Base-by-base conservation (phyloP, 306 rosid species). In the Cercis canadensis region DNA sequence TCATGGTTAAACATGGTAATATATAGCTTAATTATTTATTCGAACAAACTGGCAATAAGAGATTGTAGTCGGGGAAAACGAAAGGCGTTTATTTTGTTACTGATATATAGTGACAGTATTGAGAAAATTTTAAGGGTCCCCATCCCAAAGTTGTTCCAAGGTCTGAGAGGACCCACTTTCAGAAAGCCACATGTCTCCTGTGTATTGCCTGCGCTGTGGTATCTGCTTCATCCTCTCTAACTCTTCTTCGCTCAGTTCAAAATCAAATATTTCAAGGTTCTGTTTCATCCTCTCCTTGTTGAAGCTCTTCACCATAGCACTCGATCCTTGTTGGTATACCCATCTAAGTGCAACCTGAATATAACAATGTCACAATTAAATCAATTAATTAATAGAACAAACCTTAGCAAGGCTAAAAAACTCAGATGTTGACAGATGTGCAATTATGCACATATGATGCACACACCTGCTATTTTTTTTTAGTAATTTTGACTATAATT, bases 221-320 rank as follows among this genome's bases (percentile, higher is more conserved):
- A 88, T 53, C 45, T 81, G 81, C 52, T 57, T 75, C 18, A 84
- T 88, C 75, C 64, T 81, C 67, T 80, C 72, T 17, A 80, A 50
- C 16, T 88, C 91, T 21, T 81, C 89, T 2, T 67, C 81, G 40
- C 70, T 72, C 43, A 88, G 60, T 54, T 78, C 83, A 84, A 86
- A 88, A 58, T 84, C 84, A 78, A 84, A 84, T 71, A 86, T 86
- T 3, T 82, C 78, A 46, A 78, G 52, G 69, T 86, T 88, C 58
- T 75, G 78, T 60, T 69, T 81, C 85, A 86, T 88, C 81, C 87
- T 81, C 69, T 79, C 85, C 68, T 77, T 81, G 80, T 86, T 80
- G 74, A 78, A 81, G 60, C 89, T 86, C 65, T 70, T 86, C 7
- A 63, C 81, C 68, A 81, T 56, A 15, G 79, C 72, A 70, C 88